Conservation (phyloP, 345 rosid genomes). For the Firmiana major region DNA sequence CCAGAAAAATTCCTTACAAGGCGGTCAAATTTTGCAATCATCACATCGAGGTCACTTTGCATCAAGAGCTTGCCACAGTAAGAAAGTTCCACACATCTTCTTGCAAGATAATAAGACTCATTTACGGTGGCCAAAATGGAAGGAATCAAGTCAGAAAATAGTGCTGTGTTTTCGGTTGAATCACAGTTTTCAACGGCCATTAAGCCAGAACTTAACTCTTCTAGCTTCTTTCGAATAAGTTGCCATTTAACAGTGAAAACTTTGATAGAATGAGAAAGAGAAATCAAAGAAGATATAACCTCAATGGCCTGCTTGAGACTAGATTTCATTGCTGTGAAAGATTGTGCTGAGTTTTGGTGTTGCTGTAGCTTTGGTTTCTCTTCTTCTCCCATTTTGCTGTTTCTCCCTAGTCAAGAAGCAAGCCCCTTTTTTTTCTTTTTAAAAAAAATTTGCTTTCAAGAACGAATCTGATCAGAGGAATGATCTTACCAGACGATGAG, state of each 20-base stretch:
- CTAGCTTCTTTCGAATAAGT: constrained; percentile 60
- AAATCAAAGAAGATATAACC: constrained; percentile 56
- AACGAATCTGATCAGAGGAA: not conserved
- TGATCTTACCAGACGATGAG: constrained; percentile 7
- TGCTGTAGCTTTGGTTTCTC: constrained; percentile 14
- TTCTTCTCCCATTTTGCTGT: constrained; percentile 30
- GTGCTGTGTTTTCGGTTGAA: constrained; percentile 41
- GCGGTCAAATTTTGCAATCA: constrained; percentile 49
- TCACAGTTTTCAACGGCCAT: constrained; percentile 50
- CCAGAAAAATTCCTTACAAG: constrained; percentile 53
- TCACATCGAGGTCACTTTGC: constrained; percentile 87
- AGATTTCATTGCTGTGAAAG: constrained; percentile 29
- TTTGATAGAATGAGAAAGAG: constrained; percentile 60
- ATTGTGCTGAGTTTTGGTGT: constrained; percentile 10
- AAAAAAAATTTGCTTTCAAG: not conserved
- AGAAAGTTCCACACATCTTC: constrained; percentile 63
- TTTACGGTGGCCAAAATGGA: constrained; percentile 38
- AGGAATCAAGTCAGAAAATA: constrained; percentile 40
- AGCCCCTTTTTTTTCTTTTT: constrained; percentile 25
- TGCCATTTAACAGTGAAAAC: constrained; percentile 83
- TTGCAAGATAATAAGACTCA: constrained; percentile 63
- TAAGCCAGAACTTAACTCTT: constrained; percentile 67
- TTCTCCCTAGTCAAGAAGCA: constrained; percentile 18
- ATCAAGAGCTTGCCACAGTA: constrained; percentile 90
- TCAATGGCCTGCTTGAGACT: constrained; percentile 47